Evolutionary conservation across 768 basidiomycete genomes (phyloP), one percentile per base, ranked within the genome.

Genomic region (Sistotremastrum niveocremeum): DNA sequence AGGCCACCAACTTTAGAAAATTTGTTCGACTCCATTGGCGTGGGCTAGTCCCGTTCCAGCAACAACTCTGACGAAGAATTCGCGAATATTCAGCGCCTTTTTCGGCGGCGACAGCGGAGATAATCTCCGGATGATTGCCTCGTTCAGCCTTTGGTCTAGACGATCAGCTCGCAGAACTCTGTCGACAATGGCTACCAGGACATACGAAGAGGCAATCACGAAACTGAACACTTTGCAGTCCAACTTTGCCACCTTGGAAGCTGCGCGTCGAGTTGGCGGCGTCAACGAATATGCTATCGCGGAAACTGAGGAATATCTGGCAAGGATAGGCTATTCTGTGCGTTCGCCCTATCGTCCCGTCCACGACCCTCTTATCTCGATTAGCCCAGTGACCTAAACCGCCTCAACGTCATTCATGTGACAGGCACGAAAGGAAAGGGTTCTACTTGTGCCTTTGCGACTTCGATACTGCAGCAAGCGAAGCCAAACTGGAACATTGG

Each of bases 391-490:
- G 81, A 93, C 51, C 72, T 99, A 38, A 91, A 97, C 59, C 64
- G 66, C 28, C 69, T 99, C 45, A 94, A 97, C 61, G 89, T 94
- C 47, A 76, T 98, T 41, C 94, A 99, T 67, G 79, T 99, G 53
- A 93, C 94, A 6, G 94, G 94, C 3, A 98, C 95, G 4, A 99
- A 99, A 65, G 94, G 94, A 34, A 99, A 99, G 61, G 94, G 94
- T 5, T 98, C 94, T 3, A 91, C 95, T 1, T 88, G 86, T 52
- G 94, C 95, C 6, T 98, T 98, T 56, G 75, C 77, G 4, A 84
- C 90, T 55, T 86, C 84, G 7, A 80, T 97, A 45, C 67, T 98
- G 42, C 76, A 87, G n/a, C 70, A 74, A 49, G 63, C 72, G n/a
- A 73, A 65, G 52, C 82, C 91, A 5, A 64, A 70, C 2, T 86